Base-by-base conservation (phyloP, 1,139 yeast genomes). In the Yamadazyma diospyri region DNA sequence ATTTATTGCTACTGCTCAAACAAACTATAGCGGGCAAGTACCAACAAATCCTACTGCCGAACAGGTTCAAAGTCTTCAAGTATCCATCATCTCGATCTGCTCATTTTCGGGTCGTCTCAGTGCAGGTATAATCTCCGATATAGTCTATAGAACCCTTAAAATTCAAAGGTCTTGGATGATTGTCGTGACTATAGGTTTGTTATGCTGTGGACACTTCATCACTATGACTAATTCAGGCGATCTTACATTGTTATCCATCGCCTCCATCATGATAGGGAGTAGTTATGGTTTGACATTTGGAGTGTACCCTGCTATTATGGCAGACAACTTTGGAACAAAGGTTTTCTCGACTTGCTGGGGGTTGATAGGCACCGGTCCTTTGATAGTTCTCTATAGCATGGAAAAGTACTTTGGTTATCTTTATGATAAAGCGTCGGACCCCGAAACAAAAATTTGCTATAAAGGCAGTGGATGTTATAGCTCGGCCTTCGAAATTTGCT, bases 291-390 rank as follows among this genome's bases (percentile, higher is more conserved):
- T 66, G 22, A 45, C 58, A 3, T 66, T 61, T 44, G 73, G 73
- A 1, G 61, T 66, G 0, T 69, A 67, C 38, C 75, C 75, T 5
- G 73, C 75, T 1, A 57, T 69, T 4, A 61, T 68, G 27, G 73
- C 74, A 1, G 75, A 69, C 39, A 48, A 48, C 23, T 67, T 64
- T 48, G 75, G 74, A 2, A 62, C 72, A 0, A 51, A 44, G 22
- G 51, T 63, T 0, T 68, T 69, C 35, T 58, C 72, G 1, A 66
- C 73, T 1, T 59, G 62, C 4, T 69, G 75, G 74, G 75, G 74
- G 1, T 52, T 69, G 34, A 53, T 66, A 4, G 64, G 72, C 41
- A 60, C 69, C 0, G 73, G 72, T 1, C 72, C 72, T 2, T 45
- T 65, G 27, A 32, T 63, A 9, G 48, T 59, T 0, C 47, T 68